Evolutionary conservation across 2,329 filamentous ascomycete species (phyloP), one percentile per base, ranked within the genome.

Genomic region (Dichotomopilus funicola): DNA sequence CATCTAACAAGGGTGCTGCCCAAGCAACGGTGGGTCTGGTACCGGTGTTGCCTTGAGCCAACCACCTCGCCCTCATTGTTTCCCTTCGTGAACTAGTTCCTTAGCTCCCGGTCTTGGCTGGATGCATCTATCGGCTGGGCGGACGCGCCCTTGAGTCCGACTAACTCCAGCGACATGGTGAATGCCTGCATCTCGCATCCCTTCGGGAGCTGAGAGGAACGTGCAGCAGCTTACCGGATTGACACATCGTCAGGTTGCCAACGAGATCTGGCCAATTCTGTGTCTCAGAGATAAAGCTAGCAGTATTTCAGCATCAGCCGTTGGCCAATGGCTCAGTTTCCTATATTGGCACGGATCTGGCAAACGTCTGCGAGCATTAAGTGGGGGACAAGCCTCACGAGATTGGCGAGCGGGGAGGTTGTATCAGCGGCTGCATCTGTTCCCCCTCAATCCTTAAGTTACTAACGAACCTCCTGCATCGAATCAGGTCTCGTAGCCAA

Each of bases 381-480:
- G 19, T 13, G 10, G 10, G 40, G 13, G 9, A 12, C 37, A 40
- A 37, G 12, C 6, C 48, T 41, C 42, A 35, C 45, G 36, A 59
- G 54, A 59, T 55, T 59, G 51, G 54, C 54, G 57, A 59, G 54
- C 19, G 40, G 45, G 40, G 49, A 48, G 35, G 54, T 46, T 36
- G 48, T 42, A 57, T 57, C 43, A 49, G 11, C 19, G 36, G 33
- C 42, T 46, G 54, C 49, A 52, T 44, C 41, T 27, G 27, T 13
- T 34, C 40, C 11, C 45, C 13, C 13, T 19, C 43, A 6, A 34
- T 27, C 27, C 31, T n/a, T 35, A 10, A 2, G 12, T 12, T 37
- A 48, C 6, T 27, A 10, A 5, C 44, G n/a, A 41, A 35, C 35
- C 6, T 6, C 8, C n/a, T 19, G 9, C 37, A 36, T 11, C 53